Conservation (phyloP, 2,329 filamentous ascomycete genomes). For the Aureobasidium melanogenum region DNA sequence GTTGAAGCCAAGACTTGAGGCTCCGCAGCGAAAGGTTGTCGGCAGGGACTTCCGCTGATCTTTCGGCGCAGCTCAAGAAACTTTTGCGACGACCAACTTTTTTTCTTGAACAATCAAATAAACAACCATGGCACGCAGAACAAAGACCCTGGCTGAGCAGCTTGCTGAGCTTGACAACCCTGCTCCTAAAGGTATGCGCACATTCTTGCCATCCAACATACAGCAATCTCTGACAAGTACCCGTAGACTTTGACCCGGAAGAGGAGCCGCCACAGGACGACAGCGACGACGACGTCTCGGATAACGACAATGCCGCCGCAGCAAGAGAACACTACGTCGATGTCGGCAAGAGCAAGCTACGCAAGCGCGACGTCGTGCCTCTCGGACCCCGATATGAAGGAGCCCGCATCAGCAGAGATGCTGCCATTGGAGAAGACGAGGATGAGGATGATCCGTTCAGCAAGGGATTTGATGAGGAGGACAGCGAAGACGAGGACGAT, state of each 20-base stretch:
- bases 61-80: neutral
- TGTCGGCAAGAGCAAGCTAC: constrained; percentile 77
- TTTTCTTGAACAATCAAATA: neutral
- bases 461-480: constrained; percentile 38
- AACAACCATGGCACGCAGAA: constrained; percentile 13
- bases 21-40: neutral
- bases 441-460: constrained; percentile 42
- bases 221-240: neutral
- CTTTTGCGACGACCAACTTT: constrained; percentile 11
- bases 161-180: constrained; percentile 22
- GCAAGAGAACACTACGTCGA: constrained; percentile 81
- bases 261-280: constrained; percentile 49
- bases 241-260: constrained; percentile 74
- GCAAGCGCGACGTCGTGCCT: constrained; percentile 58
- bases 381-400: constrained; percentile 78
- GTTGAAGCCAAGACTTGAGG: neutral
- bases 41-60: constrained; percentile 7
- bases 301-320: constrained; percentile 35
- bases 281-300: constrained; percentile 45
- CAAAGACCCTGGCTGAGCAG: constrained; percentile 14
- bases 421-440: constrained; percentile 45
- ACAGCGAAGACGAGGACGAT: constrained; percentile 27
- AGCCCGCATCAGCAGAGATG: constrained; percentile 61
- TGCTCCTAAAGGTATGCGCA: constrained; percentile 22
- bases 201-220: neutral